Evolutionary conservation across 768 basidiomycete genomes (phyloP).

Genomic region (Mycena vulgaris): DNA sequence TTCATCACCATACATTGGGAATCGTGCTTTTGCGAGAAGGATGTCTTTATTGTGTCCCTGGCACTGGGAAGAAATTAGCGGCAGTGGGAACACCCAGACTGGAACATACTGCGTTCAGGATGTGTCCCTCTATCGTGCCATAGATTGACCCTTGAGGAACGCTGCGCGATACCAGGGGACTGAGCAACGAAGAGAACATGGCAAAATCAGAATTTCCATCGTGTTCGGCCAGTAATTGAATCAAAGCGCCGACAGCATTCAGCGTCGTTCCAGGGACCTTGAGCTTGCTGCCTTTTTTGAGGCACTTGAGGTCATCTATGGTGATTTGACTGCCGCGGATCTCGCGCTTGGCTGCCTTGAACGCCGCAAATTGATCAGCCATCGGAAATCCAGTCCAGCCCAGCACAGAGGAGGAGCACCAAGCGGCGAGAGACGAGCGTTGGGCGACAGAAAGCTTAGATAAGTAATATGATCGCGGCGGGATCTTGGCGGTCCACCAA

Average conservation of each 20-base stretch:
- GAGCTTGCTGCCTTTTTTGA: conserved; percentile 7
- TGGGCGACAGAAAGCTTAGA: no score
- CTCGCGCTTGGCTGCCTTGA: neutral
- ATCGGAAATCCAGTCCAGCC: no score
- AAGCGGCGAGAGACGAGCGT: no score
- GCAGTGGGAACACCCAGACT: neutral
- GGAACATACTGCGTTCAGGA: conserved; percentile 2
- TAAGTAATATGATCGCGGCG: no score
- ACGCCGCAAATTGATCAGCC: neutral
- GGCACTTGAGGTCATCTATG: neutral
- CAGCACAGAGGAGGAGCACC: no score
- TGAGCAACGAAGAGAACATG: conserved; percentile 23
- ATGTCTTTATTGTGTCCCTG: neutral
- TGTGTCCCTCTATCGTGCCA: conserved; percentile 12
- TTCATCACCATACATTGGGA: conserved; percentile 5
- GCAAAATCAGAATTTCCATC: conserved; percentile 15
- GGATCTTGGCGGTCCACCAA: no score
- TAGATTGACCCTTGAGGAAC: neutral
- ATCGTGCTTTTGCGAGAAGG: conserved; percentile 16
- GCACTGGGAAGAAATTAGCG: neutral
- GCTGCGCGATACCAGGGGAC: conserved; percentile 12
- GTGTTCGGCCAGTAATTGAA: conserved; percentile 1
- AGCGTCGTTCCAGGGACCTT: conserved; percentile 15
- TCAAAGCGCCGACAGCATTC: conserved; percentile 20
- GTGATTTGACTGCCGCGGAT: conserved; percentile 6